Percentiles rank a stretch among this genome's conserved stretches.
phyloP scores from a whole-genome alignment of 768 basidiomycete genomes.

The Xerocomellus amylosporus region DNA sequence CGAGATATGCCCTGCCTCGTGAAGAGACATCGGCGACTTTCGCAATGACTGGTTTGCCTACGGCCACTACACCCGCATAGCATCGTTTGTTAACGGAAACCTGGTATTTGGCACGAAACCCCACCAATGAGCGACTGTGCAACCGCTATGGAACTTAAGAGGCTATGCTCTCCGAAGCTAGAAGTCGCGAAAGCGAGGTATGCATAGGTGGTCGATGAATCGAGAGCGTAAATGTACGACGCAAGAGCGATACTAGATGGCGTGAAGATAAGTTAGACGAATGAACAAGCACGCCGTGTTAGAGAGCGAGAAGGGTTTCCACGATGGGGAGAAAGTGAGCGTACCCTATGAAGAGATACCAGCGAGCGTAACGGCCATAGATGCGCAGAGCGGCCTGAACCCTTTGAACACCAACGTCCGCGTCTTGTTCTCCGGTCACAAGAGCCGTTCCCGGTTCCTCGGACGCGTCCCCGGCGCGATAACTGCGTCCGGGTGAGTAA shows the following conservation, averaged over 20 bases:
- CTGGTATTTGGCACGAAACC: conserved; percentile 14
- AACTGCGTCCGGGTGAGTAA: background rate
- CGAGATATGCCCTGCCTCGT: conserved; percentile 58
- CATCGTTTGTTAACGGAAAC: conserved; percentile 9
- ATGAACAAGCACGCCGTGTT: background rate
- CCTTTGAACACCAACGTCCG: conserved; percentile 42
- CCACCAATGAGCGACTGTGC: conserved; percentile 55
- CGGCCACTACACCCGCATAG: conserved; percentile 34
- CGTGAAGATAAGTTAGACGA: background rate
- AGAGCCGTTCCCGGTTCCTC: background rate
- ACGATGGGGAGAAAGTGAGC: background rate
- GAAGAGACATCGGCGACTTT: conserved; percentile 72
- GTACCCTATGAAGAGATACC: conserved; percentile 60
- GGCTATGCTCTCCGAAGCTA: conserved; percentile 49
- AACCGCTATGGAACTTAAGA: conserved; percentile 53
- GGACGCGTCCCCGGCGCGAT: background rate
- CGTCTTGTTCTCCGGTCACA: conserved; percentile 20
- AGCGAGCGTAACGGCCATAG: conserved; percentile 53
- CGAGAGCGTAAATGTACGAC: conserved; percentile 76
- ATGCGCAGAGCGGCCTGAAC: conserved; percentile 53
- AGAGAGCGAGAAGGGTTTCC: background rate
- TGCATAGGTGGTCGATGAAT: conserved; percentile 63
- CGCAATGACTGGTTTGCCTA: conserved; percentile 67
- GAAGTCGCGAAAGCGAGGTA: conserved; percentile 61
- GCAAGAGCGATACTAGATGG: conserved; percentile 53